Conservation (phyloP, 192 early-diverging fungal genomes). For the Entophlyctis luteolus region DNA sequence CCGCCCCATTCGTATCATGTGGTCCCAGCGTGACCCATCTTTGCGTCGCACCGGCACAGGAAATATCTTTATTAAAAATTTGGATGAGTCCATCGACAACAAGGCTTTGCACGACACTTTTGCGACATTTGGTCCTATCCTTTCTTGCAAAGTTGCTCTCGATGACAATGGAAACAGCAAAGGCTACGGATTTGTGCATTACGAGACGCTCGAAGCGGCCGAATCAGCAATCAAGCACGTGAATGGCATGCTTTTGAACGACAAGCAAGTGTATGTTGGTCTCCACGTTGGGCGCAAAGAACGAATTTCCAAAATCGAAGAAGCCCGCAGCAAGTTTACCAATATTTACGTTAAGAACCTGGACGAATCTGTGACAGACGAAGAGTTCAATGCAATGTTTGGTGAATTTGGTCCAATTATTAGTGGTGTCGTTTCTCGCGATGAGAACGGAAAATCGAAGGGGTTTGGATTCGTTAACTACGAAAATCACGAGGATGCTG, state of each 20-base stretch:
- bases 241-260: conserved; percentile 99
- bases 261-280: conserved; percentile 95
- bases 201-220: conserved; percentile 90
- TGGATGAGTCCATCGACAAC: conserved; percentile 95
- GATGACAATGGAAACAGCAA: conserved; percentile 65
- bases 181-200: conserved; percentile 99
- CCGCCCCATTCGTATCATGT: conserved; percentile 98
- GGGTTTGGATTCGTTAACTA: conserved; percentile 99
- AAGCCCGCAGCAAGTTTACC: conserved; percentile 87
- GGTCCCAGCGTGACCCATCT: conserved; percentile 97
- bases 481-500: conserved; percentile 83
- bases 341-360: conserved; percentile 99
- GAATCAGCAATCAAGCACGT: conserved; percentile 94
- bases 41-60: conserved; percentile 85
- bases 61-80: conserved; percentile 99
- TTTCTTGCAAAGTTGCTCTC: conserved; percentile 94
- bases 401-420: conserved; percentile 74
- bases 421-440: conserved; percentile 69
- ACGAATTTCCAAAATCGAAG: conserved; percentile 84
- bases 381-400: conserved; percentile 77
- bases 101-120: conserved; percentile 99
- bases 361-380: conserved; percentile 72
- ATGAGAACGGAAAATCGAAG: conserved; percentile 80
- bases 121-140: conserved; percentile 92
- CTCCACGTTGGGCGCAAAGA: conserved; percentile 90